Evolutionary conservation across 2,329 filamentous ascomycete species (phyloP).

Genomic region (Escovopsis sp.): DNA sequence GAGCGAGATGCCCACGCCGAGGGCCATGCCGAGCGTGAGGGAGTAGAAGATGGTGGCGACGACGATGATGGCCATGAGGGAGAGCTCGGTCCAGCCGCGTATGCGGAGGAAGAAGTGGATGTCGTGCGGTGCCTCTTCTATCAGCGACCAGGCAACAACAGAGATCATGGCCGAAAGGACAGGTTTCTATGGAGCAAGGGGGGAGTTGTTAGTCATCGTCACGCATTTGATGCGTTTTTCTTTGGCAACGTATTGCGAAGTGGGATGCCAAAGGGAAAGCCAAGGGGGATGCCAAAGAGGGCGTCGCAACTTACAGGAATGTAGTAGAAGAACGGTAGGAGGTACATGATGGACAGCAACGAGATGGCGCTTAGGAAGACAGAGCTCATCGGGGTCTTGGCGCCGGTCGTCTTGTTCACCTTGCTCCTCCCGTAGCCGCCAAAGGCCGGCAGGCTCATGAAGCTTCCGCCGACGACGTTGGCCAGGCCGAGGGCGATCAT

Average conservation of each 20-base stretch:
- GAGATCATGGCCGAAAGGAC: constrained; percentile 89
- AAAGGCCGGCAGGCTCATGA: constrained; percentile 86
- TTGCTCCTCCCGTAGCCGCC: constrained; percentile 94
- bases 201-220: too few relatives aligned
- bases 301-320: constrained; percentile 63
- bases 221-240: too few relatives aligned
- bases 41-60: constrained; percentile 90
- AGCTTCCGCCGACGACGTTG: constrained; percentile 81
- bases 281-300: too few relatives aligned
- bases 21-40: constrained; percentile 79
- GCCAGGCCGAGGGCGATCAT: constrained; percentile 81
- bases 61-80: constrained; percentile 82
- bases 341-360: constrained; percentile 61
- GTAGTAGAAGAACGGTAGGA: constrained; percentile 87
- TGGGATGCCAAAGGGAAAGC: too few relatives aligned
- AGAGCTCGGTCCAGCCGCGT: constrained; percentile 70
- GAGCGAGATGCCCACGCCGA: constrained; percentile 81
- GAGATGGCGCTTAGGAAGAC: constrained; percentile 75
- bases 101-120: constrained; percentile 80
- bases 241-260: too few relatives aligned
- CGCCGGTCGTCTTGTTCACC: constrained; percentile 83
- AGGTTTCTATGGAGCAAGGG: constrained; percentile 49
- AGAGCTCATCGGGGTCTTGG: constrained; percentile 85
- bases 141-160: constrained; percentile 83
- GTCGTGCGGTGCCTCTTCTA: constrained; percentile 91